Percentiles rank a stretch among this genome's conserved stretches.
These are phyloP conservation scores for Rhododendron molle DNA, from an alignment of 148 eudicot species.

Conservation along the genomic window DNA sequence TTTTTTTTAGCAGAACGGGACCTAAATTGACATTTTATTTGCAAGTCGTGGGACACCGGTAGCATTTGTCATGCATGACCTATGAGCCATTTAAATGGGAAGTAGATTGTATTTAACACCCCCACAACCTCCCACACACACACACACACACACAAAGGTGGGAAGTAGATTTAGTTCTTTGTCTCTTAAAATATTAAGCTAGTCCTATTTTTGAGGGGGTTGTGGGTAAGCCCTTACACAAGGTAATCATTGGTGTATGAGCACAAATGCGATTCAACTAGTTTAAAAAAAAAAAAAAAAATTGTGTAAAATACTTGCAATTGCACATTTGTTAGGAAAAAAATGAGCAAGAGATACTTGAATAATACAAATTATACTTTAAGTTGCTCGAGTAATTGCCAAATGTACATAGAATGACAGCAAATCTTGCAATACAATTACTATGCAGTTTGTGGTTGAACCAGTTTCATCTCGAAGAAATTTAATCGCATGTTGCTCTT, in stretches of 20 bases:
- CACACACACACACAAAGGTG: too few species aligned
- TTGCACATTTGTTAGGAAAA: not conserved
- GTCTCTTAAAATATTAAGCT: not conserved
- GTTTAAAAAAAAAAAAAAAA: not conserved
- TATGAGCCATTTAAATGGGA: too few species aligned
- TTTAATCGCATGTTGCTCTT: not conserved
- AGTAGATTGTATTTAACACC: too few species aligned
- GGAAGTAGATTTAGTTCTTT: not conserved
- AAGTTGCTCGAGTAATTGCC: not conserved
- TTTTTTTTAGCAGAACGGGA: too few species aligned
- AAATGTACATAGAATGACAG: not conserved
- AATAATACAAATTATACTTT: not conserved
- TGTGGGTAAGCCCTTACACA: not conserved
- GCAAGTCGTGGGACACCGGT: too few species aligned
- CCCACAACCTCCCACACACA: too few species aligned
- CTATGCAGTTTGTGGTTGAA: not conserved
- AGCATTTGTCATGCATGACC: too few species aligned
- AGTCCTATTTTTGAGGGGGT: not conserved
- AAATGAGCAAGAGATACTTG: not conserved
- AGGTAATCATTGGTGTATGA: not conserved
- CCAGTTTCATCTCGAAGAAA: not conserved
- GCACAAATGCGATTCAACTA: not conserved
- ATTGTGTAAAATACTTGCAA: not conserved
- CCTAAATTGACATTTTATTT: too few species aligned
- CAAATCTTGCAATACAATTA: not conserved